Percentiles rank a stretch among this genome's conserved stretches.
Conservation (phyloP, 23 red algal species). For the Gracilaria caudata region DNA sequence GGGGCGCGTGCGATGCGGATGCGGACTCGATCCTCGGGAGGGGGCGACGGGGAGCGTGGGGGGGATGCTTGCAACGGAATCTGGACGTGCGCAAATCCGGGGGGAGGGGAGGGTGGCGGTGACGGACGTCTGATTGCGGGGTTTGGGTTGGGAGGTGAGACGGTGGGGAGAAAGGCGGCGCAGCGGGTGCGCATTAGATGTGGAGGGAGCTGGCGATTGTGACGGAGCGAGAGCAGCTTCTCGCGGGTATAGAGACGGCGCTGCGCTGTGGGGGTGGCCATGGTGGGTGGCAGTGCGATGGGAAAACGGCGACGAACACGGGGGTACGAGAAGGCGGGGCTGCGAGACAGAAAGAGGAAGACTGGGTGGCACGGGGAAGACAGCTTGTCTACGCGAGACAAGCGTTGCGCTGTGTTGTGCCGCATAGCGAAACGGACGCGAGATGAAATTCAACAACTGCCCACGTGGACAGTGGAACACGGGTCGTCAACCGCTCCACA, state of each 20-base stretch:
- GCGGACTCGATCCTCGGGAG: slow-evolving; percentile 18
- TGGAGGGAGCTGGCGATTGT: slow-evolving; percentile 10
- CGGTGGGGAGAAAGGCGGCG: not conserved
- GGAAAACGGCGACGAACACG: not conserved
- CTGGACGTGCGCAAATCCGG: slow-evolving; percentile 1
- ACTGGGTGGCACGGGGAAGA: not conserved
- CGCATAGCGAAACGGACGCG: no score
- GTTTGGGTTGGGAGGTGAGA: not conserved
- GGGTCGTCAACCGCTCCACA: no score
- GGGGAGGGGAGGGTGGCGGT: not conserved
- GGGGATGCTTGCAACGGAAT: slow-evolving; percentile 4
- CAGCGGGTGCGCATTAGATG: slow-evolving; percentile 22
- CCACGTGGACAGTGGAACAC: no score
- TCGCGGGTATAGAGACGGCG: not conserved
- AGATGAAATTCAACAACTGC: no score
- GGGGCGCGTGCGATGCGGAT: slow-evolving; percentile 20
- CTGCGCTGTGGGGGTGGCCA: not conserved
- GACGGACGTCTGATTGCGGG: slow-evolving; percentile 1
- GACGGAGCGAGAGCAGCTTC: slow-evolving; percentile 13
- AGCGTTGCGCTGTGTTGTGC: no score
- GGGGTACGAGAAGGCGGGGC: not conserved
- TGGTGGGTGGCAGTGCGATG: not conserved
- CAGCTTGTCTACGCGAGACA: no score
- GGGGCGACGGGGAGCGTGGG: slow-evolving; percentile 20
- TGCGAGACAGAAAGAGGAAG: not conserved